Evolutionary conservation across 345 rosid species (phyloP), one percentile per base, ranked within the genome.

Genomic region (Pugionium cornutum): DNA sequence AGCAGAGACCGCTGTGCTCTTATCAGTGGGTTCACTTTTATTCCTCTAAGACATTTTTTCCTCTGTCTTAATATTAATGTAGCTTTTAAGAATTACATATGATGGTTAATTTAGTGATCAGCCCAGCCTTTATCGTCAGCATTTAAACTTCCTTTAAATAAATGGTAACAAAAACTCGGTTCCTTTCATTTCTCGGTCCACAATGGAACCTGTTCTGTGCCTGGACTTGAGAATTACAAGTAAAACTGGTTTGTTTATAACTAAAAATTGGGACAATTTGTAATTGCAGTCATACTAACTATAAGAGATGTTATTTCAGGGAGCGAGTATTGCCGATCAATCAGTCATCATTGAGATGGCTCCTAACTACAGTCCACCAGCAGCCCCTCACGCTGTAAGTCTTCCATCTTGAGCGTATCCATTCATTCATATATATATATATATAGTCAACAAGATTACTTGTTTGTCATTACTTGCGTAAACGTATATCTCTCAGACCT

Each of bases 1-100:
- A 64, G 95, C 95, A 31, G 90, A 85, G 47, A 90, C 97, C 43
- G 95, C 92, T 64, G 89, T 84, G 61, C 92, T 89, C 67, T 90
- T 92, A 74, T 83, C 96, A 26, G 98, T 92, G 58, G 29, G 79
- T 75, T 48, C 44, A 33, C 35, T 68, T 18, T 47, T 48, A 18
- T 8, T 67, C 54, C 62, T 10, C 26, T 31, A 6, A 52, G 39
- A 41, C 34, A 29, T 29, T 10, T 27, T 34, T 8, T 59, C 25
- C 37, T 8, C 34, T 49, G n/a, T 45, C 62, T 25, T 53, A 3
- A 30, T 75, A 28, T 54, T 27, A 4, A 2, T 35, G 33, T 50
- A 58, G 25, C 75, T 8, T 30, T 53, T 41, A 48, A 2, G n/a
- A 11, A 5, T 6, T 33, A 11, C 48, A 53, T 45, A 32, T 31